Base-by-base conservation (phyloP, 2,329 filamentous ascomycete genomes). In the Ophiostoma himal-ulmi region DNA sequence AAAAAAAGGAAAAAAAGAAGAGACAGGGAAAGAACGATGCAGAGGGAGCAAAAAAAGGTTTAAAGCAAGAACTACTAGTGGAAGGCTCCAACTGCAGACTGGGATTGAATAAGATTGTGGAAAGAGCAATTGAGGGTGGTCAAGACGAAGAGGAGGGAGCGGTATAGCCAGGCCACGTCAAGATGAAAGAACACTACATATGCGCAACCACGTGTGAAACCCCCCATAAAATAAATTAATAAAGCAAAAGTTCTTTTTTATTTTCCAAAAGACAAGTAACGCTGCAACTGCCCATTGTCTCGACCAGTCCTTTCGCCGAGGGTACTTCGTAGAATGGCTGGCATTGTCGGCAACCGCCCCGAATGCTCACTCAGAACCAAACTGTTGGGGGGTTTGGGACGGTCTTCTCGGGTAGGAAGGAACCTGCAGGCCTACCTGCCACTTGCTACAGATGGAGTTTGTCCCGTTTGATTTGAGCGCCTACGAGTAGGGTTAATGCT, bases 331-430 rank as follows among this genome's bases (percentile, higher is more conserved):
- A 57, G 52, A n/a, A 1, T 30, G 26, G 30, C 34, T 64, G 60
- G 17, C 34, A 37, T 30, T 39, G 60, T 36, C 62, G 36, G 62
- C 62, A 65, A 65, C 34, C 36, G 62, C 62, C 34, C 62, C 62
- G 36, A 39, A 65, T 41, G 62, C 22, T 36, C 62, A 65, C 62
- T 26, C 62, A 65, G 62, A 65, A 65, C 62, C 62, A 65, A 65
- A 65, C 62, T 65, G 62, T 39, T 39, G 62, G 62, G 36, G 62
- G 62, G 5, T 7, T 39, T 65, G 62, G 60, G 62, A 39, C 62
- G 41, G 36, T 34, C 8, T 65, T 64, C 26, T 37, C 60, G 62
- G 62, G 62, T 13, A 65, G 36, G 62, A 41, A 65, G 34, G 13
- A 65, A 41, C 62, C 34, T 65, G 62, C 62, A 65, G 62, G 62